Evolutionary conservation across 306 rosid genomes (phyloP).

Genomic region (Quercus mongolica): DNA sequence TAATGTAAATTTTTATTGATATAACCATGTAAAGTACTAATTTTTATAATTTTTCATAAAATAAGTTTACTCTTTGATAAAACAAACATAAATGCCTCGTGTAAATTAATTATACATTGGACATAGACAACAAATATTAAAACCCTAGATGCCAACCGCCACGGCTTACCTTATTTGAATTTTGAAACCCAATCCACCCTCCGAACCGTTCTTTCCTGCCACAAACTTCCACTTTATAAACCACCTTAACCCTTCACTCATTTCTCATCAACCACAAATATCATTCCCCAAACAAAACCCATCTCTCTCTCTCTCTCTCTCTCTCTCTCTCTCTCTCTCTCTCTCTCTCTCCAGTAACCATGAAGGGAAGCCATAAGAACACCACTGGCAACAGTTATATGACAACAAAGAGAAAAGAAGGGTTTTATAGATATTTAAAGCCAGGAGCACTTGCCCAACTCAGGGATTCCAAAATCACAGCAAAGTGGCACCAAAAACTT

Average conservation of each 20-base stretch:
- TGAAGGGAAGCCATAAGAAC: conserved; percentile 5
- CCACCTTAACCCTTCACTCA: too few relatives aligned
- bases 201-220: conserved; percentile 14
- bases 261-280: too few relatives aligned
- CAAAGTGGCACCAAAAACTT: neutral
- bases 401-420: neutral
- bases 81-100: too few relatives aligned
- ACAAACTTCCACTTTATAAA: neutral
- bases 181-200: neutral
- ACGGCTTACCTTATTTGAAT: neutral
- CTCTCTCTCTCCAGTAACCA: neutral
- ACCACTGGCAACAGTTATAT: neutral
- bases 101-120: neutral
- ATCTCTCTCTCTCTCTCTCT: neutral
- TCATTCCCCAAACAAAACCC: too few relatives aligned
- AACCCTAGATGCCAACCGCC: neutral
- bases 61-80: too few relatives aligned
- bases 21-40: too few relatives aligned
- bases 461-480: conserved; percentile 11
- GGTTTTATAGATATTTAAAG: conserved; percentile 19
- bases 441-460: conserved; percentile 18
- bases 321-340: too few relatives aligned
- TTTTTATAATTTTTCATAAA: too few relatives aligned
- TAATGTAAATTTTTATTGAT: too few relatives aligned
- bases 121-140: neutral